These are phyloP conservation scores for Musa balbisiana DNA, from an alignment of 202 grass and related monocot genomes.

Conservation along the genomic window DNA sequence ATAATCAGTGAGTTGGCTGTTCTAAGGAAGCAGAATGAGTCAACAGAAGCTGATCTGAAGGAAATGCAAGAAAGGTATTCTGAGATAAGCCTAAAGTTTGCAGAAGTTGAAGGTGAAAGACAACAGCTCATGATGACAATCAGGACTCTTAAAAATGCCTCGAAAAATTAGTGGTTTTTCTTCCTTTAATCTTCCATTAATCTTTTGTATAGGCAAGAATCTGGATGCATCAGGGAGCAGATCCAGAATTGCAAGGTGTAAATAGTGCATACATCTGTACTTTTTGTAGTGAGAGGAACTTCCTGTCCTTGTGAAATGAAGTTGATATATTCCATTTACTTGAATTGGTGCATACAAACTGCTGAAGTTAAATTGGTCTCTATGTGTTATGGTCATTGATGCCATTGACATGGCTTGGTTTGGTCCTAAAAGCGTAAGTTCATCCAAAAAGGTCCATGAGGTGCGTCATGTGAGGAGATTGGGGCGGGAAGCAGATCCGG, in stretches of 20 bases:
- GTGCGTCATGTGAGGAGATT: too few species aligned
- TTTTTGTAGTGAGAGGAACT: not conserved
- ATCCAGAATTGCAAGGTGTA: slow-evolving; percentile 15
- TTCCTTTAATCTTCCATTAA: not conserved
- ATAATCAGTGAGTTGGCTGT: slow-evolving; percentile 5
- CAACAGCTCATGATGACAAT: slow-evolving; percentile 24
- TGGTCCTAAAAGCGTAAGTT: too few species aligned
- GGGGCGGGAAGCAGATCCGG: too few species aligned
- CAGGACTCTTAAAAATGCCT: slow-evolving; percentile 24
- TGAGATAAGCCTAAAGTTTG: slow-evolving; percentile 27
- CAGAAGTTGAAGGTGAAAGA: slow-evolving; percentile 31
- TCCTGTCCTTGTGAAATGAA: not conserved
- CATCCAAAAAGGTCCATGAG: too few species aligned
- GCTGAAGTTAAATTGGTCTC: not conserved
- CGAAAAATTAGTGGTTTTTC: slow-evolving; percentile 9
- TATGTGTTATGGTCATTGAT: too few species aligned
- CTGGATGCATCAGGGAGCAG: not conserved
- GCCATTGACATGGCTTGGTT: too few species aligned
- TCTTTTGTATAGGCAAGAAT: slow-evolving; percentile 21
- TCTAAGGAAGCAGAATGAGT: slow-evolving; percentile 16
- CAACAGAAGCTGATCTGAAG: slow-evolving; percentile 21
- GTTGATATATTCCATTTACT: not conserved
- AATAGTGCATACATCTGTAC: slow-evolving; percentile 6
- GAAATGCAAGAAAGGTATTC: slow-evolving; percentile 30
- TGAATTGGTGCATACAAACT: not conserved